Evolutionary conservation across 176 grass and related monocot species (phyloP).

Genomic region (Ampelocalamus luodianensis): DNA sequence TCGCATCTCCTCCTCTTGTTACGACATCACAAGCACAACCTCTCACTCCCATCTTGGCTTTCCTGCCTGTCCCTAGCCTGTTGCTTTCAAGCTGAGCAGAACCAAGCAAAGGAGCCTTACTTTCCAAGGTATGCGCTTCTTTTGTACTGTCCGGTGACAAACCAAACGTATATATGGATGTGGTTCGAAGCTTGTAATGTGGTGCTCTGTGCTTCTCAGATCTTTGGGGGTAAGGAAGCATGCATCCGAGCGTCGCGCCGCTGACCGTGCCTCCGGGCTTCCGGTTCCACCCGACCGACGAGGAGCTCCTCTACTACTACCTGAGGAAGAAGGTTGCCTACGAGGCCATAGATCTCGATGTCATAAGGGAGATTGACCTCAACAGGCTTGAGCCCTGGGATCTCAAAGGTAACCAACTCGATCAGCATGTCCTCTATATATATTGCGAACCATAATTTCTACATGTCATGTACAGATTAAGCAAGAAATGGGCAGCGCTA

Average conservation of each 20-base stretch:
- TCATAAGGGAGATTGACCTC: conserved; percentile 92
- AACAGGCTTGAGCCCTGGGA: conserved; percentile 99
- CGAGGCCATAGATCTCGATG: conserved; percentile 98
- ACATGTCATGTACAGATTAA: not conserved
- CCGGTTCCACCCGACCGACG: conserved; percentile 92
- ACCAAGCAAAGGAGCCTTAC: conserved; percentile 17
- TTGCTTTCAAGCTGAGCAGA: conserved; percentile 44
- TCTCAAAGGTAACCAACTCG: conserved; percentile 68
- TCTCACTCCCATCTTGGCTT: conserved; percentile 53
- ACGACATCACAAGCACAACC: conserved; percentile 37
- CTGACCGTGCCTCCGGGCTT: conserved; percentile 88
- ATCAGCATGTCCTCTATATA: not conserved
- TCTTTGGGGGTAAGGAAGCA: conserved; percentile 57
- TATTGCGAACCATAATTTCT: not conserved
- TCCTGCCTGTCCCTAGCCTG: conserved; percentile 59
- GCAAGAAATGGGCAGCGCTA: not conserved
- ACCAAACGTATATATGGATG: conserved; percentile 22
- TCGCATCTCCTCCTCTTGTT: not conserved
- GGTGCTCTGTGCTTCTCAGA: conserved; percentile 14
- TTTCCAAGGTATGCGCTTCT: conserved; percentile 40
- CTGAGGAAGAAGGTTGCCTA: conserved; percentile 94
- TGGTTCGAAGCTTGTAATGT: conserved; percentile 24
- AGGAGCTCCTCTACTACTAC: conserved; percentile 99
- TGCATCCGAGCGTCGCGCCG: conserved; percentile 63
- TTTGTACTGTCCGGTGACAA: not conserved